These are phyloP conservation scores for Escovopsis sp. DNA, from an alignment of 2,329 filamentous ascomycete genomes.

Conservation along the genomic window DNA sequence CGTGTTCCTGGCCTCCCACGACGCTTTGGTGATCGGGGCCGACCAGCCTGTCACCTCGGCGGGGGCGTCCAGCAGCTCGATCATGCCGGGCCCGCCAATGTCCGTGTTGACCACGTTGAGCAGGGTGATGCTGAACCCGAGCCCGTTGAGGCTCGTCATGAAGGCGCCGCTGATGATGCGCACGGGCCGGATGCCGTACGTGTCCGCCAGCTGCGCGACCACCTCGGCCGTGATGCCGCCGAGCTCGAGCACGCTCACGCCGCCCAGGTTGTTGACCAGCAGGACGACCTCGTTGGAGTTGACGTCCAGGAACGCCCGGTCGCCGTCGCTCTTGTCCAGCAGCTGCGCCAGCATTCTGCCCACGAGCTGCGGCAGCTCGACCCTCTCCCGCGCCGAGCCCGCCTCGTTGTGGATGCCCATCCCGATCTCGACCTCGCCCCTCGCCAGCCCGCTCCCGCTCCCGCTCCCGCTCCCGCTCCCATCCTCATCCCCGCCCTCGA, in stretches of 20 bases:
- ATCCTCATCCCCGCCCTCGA: constrained; percentile 21
- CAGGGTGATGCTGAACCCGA: constrained; percentile 60
- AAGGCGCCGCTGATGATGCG: constrained; percentile 55
- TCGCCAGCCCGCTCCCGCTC: constrained; percentile 35
- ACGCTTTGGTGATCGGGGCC: constrained; percentile 44
- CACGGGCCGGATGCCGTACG: constrained; percentile 45
- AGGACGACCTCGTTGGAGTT: constrained; percentile 50
- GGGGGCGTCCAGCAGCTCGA: constrained; percentile 55
- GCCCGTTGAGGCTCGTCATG: constrained; percentile 66
- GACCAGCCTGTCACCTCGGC: constrained; percentile 58
- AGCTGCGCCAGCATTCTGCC: constrained; percentile 55
- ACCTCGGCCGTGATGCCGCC: constrained; percentile 59
- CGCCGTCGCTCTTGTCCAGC: constrained; percentile 48
- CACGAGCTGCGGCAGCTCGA: constrained; percentile 40
- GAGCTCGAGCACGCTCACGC: constrained; percentile 57
- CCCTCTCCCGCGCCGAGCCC: constrained; percentile 35
- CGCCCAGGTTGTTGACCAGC: constrained; percentile 62
- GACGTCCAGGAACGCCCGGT: constrained; percentile 55
- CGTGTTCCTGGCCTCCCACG: constrained; percentile 45
- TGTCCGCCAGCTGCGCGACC: constrained; percentile 41
- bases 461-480: too few species aligned
- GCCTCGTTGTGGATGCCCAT: constrained; percentile 70
- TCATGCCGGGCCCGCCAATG: constrained; percentile 44
- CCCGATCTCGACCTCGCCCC: constrained; percentile 47
- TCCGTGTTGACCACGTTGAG: constrained; percentile 48